These are phyloP conservation scores for Heracleum sosnowskyi DNA, from an alignment of 129 eudicot species.

Conservation along the genomic window DNA sequence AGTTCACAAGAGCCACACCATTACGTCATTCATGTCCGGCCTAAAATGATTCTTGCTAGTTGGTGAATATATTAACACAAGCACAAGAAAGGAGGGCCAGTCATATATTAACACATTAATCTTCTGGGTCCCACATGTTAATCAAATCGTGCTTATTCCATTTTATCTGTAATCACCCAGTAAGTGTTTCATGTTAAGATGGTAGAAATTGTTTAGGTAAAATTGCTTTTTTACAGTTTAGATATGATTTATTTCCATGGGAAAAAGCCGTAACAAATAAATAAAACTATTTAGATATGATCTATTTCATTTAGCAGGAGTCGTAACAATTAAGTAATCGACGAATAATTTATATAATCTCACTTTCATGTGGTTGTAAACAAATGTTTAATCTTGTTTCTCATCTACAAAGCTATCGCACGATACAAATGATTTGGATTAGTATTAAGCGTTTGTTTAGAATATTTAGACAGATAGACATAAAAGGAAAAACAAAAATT, in stretches of 20 bases:
- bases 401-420: neutral
- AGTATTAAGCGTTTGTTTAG: neutral
- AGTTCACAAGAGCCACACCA: conserved; percentile 7
- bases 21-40: conserved; percentile 5
- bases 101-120: neutral
- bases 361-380: neutral
- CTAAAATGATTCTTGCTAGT: conserved; percentile 1
- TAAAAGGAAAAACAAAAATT: neutral
- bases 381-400: neutral
- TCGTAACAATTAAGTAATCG: neutral
- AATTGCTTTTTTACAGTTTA: neutral
- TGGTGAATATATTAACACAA: neutral
- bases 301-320: neutral
- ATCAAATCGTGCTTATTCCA: neutral
- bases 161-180: neutral
- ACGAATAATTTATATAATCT: neutral
- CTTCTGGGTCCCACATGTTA: neutral
- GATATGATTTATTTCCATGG: neutral
- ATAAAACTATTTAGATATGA: neutral
- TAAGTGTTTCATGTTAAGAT: neutral
- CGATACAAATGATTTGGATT: neutral
- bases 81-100: neutral
- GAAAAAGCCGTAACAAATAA: neutral
- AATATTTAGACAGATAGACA: neutral
- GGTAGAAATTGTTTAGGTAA: neutral